Base-by-base conservation (phyloP, 2,329 filamentous ascomycete species). In the Aspergillus flavus region DNA sequence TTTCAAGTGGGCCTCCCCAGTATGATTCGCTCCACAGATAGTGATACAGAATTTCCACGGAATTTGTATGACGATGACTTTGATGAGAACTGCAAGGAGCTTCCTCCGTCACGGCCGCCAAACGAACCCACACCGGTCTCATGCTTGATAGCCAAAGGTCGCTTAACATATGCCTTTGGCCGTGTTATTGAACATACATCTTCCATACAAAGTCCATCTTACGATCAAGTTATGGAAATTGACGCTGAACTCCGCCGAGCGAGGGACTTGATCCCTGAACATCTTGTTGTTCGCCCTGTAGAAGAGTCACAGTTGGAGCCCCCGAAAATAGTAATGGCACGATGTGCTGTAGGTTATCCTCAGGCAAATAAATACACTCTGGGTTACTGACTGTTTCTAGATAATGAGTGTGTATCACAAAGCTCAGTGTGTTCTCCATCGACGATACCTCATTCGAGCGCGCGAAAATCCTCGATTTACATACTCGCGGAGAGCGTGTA, bases 351-450 rank as follows among this genome's bases (percentile, higher is more conserved):
- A 73, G 69, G 72, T 68, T 45, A 32, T 4, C 12, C 46, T 14
- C 19, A 6, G 10, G 14, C 23, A 21, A n/a, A 2, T 19, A 14
- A 3, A 21, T 21, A 36, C 16, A 30, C 23, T 36, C 30, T 21
- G 59, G 32, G 41, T 32, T 57, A 56, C 68, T 72, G 52, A 70
- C 50, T 11, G 14, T 52, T 54, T 48, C 14, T 55, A 80, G 78
- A 69, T 97, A 36, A 92, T 95, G 65, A 89, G 95, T 57, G 80
- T 97, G 6, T 96, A 93, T 73, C 89, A 96, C 67, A 97, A 96
- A 79, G 91, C 93, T 21, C 85, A 96, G 71, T 96, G 93, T 71
- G 86, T 97, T 26, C 85, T 99, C 45, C 95, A 99, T 76, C 87
- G 93, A 57, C 93, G 93, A 67, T 97, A 95, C 75, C 85, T 97